Percentiles rank a stretch among this genome's conserved stretches.
Conservation (phyloP, 495 filamentous ascomycete genomes). For the Aspergillus cristatus region DNA sequence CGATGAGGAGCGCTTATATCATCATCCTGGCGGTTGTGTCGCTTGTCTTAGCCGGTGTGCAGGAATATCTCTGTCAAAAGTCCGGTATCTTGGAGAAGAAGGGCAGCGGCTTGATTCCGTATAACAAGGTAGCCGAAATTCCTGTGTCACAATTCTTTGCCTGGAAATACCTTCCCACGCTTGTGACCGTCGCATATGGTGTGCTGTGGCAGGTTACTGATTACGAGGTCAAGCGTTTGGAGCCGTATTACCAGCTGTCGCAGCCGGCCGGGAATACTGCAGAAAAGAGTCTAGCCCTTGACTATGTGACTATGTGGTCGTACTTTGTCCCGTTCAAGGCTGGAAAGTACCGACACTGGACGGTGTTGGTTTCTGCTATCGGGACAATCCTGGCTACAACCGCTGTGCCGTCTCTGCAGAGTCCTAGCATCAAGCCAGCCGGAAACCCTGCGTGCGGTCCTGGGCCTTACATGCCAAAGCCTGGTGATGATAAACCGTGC, state of each 20-base stretch:
- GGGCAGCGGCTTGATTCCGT: conserved; percentile 34
- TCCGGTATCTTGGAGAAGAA: conserved; percentile 23
- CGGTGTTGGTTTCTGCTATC: conserved; percentile 53
- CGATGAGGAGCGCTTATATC: conserved; percentile 59
- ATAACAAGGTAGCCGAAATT: conserved; percentile 43
- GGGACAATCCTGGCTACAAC: conserved; percentile 54
- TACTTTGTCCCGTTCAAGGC: conserved; percentile 55
- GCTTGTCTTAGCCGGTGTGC: conserved; percentile 40
- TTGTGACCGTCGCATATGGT: conserved; percentile 61
- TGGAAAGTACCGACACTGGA: conserved; percentile 49
- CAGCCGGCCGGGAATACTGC: conserved; percentile 51
- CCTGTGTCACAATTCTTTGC: conserved; percentile 47
- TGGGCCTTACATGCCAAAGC: too few species aligned
- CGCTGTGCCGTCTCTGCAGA: conserved; percentile 52
- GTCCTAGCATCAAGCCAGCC: conserved; percentile 36
- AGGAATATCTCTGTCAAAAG: conserved; percentile 54
- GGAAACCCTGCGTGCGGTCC: conserved; percentile 6
- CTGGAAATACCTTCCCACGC: conserved; percentile 64
- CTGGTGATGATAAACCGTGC: not conserved
- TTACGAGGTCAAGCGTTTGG: conserved; percentile 64
- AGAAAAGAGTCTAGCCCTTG: conserved; percentile 59
- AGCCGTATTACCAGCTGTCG: conserved; percentile 67
- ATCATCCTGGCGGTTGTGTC: conserved; percentile 47
- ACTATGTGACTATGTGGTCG: conserved; percentile 58
- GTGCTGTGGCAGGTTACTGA: conserved; percentile 68